Evolutionary conservation across 805 yeast species (phyloP).

Genomic region (Wickerhamiella sergipiensis): DNA sequence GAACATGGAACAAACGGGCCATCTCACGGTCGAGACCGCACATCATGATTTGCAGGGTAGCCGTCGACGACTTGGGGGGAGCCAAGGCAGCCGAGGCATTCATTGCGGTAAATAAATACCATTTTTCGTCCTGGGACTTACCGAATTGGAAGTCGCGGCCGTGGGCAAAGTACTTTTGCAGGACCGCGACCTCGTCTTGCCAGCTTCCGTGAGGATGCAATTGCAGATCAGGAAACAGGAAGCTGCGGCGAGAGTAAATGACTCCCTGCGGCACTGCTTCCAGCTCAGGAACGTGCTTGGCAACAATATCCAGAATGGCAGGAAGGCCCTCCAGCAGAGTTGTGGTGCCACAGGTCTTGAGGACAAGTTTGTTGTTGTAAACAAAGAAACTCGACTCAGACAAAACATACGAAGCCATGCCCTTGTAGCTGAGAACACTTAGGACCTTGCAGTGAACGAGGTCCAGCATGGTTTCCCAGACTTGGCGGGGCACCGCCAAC

Average conservation of each 20-base stretch:
- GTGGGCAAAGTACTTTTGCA: slow-evolving; percentile 48
- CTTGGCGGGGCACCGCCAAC: slow-evolving; percentile 47
- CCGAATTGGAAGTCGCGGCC: slow-evolving; percentile 71
- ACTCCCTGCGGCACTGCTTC: slow-evolving; percentile 40
- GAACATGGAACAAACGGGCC: slow-evolving; percentile 39
- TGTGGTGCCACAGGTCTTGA: slow-evolving; percentile 95
- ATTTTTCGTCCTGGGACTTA: slow-evolving; percentile 64
- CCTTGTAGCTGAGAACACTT: slow-evolving; percentile 53
- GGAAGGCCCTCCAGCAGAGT: slow-evolving; percentile 71
- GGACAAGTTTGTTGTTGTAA: slow-evolving; percentile 67
- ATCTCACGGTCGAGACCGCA: slow-evolving; percentile 53
- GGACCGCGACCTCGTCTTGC: slow-evolving; percentile 61
- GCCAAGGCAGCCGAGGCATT: background rate
- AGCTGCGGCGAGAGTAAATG: slow-evolving; percentile 81
- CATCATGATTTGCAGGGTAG: slow-evolving; percentile 61
- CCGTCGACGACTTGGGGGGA: slow-evolving; percentile 1
- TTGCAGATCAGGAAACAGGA: slow-evolving; percentile 86
- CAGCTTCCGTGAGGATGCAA: slow-evolving; percentile 69
- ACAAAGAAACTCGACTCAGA: slow-evolving; percentile 87
- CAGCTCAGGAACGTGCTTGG: slow-evolving; percentile 28
- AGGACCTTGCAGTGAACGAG: slow-evolving; percentile 78
- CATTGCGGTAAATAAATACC: slow-evolving; percentile 49
- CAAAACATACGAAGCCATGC: slow-evolving; percentile 68
- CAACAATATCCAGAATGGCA: slow-evolving; percentile 42
- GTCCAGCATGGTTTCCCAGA: slow-evolving; percentile 65